Evolutionary conservation across 768 basidiomycete genomes (phyloP).

Genomic region (Tulasnella sp.): DNA sequence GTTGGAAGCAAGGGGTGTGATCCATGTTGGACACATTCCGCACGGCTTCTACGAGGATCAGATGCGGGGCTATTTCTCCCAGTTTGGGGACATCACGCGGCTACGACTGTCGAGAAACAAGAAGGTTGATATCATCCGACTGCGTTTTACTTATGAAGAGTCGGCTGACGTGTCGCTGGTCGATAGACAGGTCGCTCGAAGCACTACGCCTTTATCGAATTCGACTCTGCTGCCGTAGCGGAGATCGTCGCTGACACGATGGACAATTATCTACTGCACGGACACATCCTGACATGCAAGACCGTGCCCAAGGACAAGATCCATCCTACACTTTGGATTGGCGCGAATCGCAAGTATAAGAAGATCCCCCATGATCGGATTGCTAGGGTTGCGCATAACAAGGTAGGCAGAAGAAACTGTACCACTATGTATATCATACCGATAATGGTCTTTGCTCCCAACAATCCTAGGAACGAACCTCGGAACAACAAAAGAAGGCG

Average conservation of each 20-base stretch:
- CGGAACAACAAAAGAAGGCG: slow-evolving; percentile 52
- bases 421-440: neutral
- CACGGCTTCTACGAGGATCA: slow-evolving; percentile 98
- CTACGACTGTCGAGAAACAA: slow-evolving; percentile 87
- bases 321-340: slow-evolving; percentile 90
- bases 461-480: slow-evolving; percentile 51
- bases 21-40: slow-evolving; percentile 84
- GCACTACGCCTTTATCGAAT: slow-evolving; percentile 95
- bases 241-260: slow-evolving; percentile 96
- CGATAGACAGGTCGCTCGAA: slow-evolving; percentile 85
- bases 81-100: slow-evolving; percentile 86
- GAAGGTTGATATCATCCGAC: slow-evolving; percentile 44
- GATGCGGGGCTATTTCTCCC: slow-evolving; percentile 83
- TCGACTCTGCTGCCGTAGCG: slow-evolving; percentile 78
- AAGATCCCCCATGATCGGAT: slow-evolving; percentile 62
- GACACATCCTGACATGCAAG: slow-evolving; percentile 87
- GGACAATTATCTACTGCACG: slow-evolving; percentile 95
- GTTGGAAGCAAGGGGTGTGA: slow-evolving; percentile 64
- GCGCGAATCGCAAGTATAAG: slow-evolving; percentile 90
- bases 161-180: neutral
- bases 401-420: slow-evolving; percentile 35
- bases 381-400: slow-evolving; percentile 66
- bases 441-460: neutral
- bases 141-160: neutral
- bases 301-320: slow-evolving; percentile 80